These are phyloP conservation scores for Malus domestica DNA, from an alignment of 306 rosid species.

Conservation along the genomic window ASM211411v1 NC_041794.1:5496001-5496500, in stretches of 20 bases:
- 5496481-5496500: too few relatives aligned
- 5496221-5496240: background rate
- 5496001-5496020: too few relatives aligned
- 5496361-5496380: background rate
- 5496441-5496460: too few relatives aligned
- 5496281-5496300: background rate
- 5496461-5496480: too few relatives aligned
- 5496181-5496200: background rate
- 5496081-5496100: background rate
- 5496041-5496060: too few relatives aligned
- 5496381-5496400: too few relatives aligned
- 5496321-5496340: background rate
- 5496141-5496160: background rate
- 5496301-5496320: background rate
- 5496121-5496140: too few relatives aligned
- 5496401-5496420: too few relatives aligned
- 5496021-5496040: too few relatives aligned
- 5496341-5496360: conserved; percentile 1
- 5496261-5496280: background rate
- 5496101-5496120: background rate
- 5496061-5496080: too few relatives aligned
- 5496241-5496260: background rate
- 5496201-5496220: background rate
- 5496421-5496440: too few relatives aligned
- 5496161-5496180: background rate